Evolutionary conservation across 1,284 basidiomycete species (phyloP).

Genomic region (Puccinia polysora): DNA sequence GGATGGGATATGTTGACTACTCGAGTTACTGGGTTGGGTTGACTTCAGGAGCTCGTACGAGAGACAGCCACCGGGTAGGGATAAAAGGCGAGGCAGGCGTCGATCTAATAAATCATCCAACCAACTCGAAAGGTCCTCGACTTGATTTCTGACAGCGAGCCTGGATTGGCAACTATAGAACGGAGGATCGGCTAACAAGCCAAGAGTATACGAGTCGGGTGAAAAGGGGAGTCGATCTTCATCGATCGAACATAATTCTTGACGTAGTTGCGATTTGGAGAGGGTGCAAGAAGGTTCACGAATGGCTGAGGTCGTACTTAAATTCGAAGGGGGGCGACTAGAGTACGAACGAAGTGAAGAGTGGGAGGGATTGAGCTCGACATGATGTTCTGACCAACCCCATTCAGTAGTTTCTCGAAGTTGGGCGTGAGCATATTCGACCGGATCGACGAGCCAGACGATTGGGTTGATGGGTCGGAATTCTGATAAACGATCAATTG

Average conservation of each 20-base stretch:
- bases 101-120: conserved; percentile 35
- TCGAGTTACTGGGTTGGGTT: background rate
- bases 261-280: conserved; percentile 18
- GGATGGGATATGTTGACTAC: background rate
- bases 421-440: conserved; percentile 43
- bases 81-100: conserved; percentile 21
- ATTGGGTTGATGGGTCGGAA: conserved; percentile 38
- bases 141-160: background rate
- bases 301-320: no score
- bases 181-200: background rate
- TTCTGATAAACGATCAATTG: background rate
- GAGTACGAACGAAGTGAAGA: background rate
- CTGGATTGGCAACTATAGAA: background rate
- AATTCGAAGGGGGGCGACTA: background rate
- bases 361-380: conserved; percentile 16
- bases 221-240: background rate
- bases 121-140: conserved; percentile 27
- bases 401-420: conserved; percentile 38
- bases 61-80: conserved; percentile 35
- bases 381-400: conserved; percentile 44
- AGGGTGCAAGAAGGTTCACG: no score
- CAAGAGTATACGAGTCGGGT: background rate
- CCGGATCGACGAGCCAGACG: conserved; percentile 41
- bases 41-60: conserved; percentile 32
- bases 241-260: conserved; percentile 5